phyloP scores from a whole-genome alignment of 257 asterid genomes.

The Misopates orontium region DNA sequence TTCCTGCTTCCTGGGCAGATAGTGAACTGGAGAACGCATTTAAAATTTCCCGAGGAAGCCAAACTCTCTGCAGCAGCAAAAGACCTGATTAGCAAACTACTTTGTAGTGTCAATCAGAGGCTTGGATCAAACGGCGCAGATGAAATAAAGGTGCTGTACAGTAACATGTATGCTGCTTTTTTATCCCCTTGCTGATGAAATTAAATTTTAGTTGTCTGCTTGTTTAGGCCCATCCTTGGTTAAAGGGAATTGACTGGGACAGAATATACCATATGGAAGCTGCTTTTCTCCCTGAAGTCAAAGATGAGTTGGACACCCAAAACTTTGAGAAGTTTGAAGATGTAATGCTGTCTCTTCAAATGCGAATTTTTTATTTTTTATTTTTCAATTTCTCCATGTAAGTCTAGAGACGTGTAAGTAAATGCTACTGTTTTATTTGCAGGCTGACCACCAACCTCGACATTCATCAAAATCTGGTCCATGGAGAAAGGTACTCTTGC shows the following conservation, averaged over 20 bases:
- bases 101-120: slow-evolving; percentile 83
- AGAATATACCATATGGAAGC: slow-evolving; percentile 83
- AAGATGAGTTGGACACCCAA: slow-evolving; percentile 93
- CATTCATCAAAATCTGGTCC: slow-evolving; percentile 84
- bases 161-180: slow-evolving; percentile 47
- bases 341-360: slow-evolving; percentile 38
- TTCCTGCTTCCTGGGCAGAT: slow-evolving; percentile 51
- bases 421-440: slow-evolving; percentile 33
- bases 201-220: slow-evolving; percentile 26
- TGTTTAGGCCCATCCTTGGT: slow-evolving; percentile 86
- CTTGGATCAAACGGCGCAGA: slow-evolving; percentile 86
- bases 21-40: slow-evolving; percentile 92
- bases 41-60: slow-evolving; percentile 94
- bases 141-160: slow-evolving; percentile 83
- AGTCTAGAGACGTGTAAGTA: slow-evolving; percentile 12
- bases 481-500: slow-evolving; percentile 84
- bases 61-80: slow-evolving; percentile 72
- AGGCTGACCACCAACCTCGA: slow-evolving; percentile 66
- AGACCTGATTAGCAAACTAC: slow-evolving; percentile 80
- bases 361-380: slow-evolving; percentile 3
- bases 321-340: slow-evolving; percentile 95
- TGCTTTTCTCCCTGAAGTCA: slow-evolving; percentile 91
- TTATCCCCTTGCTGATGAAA: slow-evolving; percentile 31
- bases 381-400: slow-evolving; percentile 8
- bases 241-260: slow-evolving; percentile 73